Conservation (phyloP, 2,329 filamentous ascomycete species). For the Neopestalotiopsis sp. region DNA sequence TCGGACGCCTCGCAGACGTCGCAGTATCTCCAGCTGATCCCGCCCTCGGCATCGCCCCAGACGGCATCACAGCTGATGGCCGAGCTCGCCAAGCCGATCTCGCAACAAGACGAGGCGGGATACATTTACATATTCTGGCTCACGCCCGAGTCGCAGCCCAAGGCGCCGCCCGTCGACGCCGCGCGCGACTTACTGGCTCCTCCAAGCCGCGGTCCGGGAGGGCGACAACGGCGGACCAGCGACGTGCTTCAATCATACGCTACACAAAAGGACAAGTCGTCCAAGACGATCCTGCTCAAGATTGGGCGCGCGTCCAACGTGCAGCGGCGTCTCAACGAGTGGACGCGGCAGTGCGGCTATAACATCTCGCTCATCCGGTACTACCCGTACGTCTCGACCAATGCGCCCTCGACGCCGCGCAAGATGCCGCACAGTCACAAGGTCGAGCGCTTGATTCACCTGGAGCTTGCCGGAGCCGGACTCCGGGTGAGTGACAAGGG, state of each 20-base stretch:
- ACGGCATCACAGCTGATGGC: conserved; percentile 74
- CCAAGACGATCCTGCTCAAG: conserved; percentile 71
- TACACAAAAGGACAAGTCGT: conserved; percentile 29
- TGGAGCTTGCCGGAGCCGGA: conserved; percentile 76
- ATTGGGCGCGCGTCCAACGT: conserved; percentile 80
- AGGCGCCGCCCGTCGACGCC: conserved; percentile 62
- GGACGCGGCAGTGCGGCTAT: conserved; percentile 92
- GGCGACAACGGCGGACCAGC: conserved; percentile 53
- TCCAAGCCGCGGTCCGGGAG: conserved; percentile 43
- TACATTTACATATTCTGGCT: conserved; percentile 99
- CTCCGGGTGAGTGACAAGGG: conserved; percentile 56
- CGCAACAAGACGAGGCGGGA: conserved; percentile 76
- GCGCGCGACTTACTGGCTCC: conserved; percentile 65
- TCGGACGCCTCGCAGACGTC: conserved; percentile 42
- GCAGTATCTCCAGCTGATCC: conserved; percentile 71
- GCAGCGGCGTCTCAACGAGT: conserved; percentile 88
- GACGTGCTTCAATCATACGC: conserved; percentile 62
- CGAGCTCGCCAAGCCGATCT: conserved; percentile 79
- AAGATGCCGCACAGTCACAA: conserved; percentile 87
- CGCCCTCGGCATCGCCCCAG: conserved; percentile 67
- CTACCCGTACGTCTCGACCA: conserved; percentile 78
- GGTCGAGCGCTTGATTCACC: conserved; percentile 87
- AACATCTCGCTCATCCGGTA: conserved; percentile 86
- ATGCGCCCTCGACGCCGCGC: conserved; percentile 49
- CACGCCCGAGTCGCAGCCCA: conserved; percentile 67